Percentiles rank a stretch among this genome's conserved stretches.
Conservation (phyloP, 176 grass and related monocot species). For the Paspalum vaginatum region DNA sequence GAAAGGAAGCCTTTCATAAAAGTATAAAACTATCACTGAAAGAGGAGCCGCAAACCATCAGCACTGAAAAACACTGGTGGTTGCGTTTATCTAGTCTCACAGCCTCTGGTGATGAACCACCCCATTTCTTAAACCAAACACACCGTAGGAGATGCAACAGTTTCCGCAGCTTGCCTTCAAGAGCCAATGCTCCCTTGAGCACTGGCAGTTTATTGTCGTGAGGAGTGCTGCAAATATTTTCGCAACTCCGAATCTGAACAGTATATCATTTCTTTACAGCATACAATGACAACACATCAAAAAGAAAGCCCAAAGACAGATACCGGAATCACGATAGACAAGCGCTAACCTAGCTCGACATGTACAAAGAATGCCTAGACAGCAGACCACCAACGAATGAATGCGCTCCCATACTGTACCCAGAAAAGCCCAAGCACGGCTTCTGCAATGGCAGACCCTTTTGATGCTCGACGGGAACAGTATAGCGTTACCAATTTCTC, state of each 20-base stretch:
- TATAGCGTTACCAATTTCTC: background rate
- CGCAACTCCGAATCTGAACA: slow-evolving; percentile 16
- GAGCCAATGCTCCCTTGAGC: background rate
- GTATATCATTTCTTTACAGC: slow-evolving; percentile 35
- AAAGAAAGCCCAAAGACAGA: slow-evolving; percentile 27
- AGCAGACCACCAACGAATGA: slow-evolving; percentile 25
- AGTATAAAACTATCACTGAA: too few species aligned
- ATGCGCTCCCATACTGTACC: slow-evolving; percentile 1
- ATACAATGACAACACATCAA: slow-evolving; percentile 32
- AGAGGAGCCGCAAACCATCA: too few species aligned
- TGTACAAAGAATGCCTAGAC: slow-evolving; percentile 50
- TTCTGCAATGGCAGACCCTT: slow-evolving; percentile 28
- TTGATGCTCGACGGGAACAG: background rate
- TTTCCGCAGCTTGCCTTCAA: background rate
- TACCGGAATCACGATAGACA: background rate
- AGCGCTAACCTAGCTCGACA: slow-evolving; percentile 31
- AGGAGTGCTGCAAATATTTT: slow-evolving; percentile 48
- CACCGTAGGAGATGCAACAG: background rate
- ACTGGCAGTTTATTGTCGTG: background rate
- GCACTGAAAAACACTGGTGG: too few species aligned
- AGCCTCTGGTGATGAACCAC: too few species aligned
- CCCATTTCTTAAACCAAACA: too few species aligned
- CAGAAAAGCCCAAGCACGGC: slow-evolving; percentile 10
- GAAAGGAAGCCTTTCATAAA: too few species aligned
- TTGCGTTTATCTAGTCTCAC: too few species aligned